A percentile compares a stretch with the other conserved stretches of the same genome.
Conservation (phyloP, 2,329 filamentous ascomycete species). For the Didymosphaeria variabile region DNA sequence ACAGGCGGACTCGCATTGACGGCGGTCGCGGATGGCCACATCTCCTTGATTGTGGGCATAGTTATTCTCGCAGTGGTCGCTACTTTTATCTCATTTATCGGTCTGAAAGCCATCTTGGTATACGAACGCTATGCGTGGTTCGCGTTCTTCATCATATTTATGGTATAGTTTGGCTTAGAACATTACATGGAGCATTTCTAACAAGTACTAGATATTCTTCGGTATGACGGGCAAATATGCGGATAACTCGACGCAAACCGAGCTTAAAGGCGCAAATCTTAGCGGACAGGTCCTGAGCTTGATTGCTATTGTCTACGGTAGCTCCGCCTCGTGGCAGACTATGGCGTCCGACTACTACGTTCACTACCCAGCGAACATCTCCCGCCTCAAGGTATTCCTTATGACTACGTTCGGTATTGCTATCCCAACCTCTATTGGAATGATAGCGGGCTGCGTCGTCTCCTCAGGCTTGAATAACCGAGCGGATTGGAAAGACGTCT, state of each 20-base stretch:
- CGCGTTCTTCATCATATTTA: conserved; percentile 57
- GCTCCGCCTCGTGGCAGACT: conserved; percentile 53
- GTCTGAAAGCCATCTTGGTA: conserved; percentile 55
- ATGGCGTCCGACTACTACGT: conserved; percentile 57
- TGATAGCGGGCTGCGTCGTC: conserved; percentile 56
- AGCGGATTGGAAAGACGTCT: conserved; percentile 50
- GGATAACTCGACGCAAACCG: conserved; percentile 47
- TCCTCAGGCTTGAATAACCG: conserved; percentile 47
- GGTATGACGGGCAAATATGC: conserved; percentile 57
- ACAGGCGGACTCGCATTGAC: conserved; percentile 54
- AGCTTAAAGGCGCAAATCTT: conserved; percentile 44
- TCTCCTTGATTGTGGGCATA: conserved; percentile 56
- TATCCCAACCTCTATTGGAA: conserved; percentile 55
- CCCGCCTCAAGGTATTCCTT: conserved; percentile 52
- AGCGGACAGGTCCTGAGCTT: conserved; percentile 42
- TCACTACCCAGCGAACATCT: conserved; percentile 52
- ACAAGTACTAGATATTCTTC: conserved; percentile 49
- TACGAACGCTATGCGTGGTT: conserved; percentile 62
- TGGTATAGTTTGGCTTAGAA: conserved; percentile 19
- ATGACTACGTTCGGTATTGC: conserved; percentile 54
- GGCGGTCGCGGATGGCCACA: conserved; percentile 53
- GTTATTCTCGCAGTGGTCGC: conserved; percentile 53
- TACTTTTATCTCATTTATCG: conserved; percentile 51
- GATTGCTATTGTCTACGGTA: conserved; percentile 48
- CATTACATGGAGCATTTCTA: too few species aligned